These are phyloP conservation scores for Sutorius eximius DNA, from an alignment of 1,284 basidiomycete species.

Conservation along the genomic window DNA sequence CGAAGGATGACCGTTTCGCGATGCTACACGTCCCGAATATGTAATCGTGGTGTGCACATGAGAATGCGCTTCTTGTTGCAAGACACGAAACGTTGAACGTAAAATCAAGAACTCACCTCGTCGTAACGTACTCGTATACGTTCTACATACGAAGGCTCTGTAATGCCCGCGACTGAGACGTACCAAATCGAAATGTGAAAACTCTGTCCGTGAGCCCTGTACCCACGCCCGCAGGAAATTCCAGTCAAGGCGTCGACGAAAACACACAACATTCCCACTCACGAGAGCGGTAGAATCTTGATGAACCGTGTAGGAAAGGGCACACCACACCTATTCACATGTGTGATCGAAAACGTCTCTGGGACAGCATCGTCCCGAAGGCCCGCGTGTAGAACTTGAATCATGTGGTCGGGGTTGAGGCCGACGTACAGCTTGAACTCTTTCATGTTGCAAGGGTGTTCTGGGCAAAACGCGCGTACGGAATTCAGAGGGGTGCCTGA, in stretches of 20 bases:
- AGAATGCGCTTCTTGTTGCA: background rate
- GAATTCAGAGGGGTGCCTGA: background rate
- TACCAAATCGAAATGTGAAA: slow-evolving; percentile 81
- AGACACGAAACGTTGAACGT: background rate
- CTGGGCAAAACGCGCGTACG: slow-evolving; percentile 36
- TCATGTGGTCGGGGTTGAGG: slow-evolving; percentile 60
- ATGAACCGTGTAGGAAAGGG: slow-evolving; percentile 64
- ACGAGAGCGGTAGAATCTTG: slow-evolving; percentile 75
- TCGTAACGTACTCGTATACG: slow-evolving; percentile 52
- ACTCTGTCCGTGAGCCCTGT: slow-evolving; percentile 63
- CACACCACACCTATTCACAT: slow-evolving; percentile 54
- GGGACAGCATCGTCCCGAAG: slow-evolving; percentile 64
- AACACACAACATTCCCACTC: slow-evolving; percentile 27
- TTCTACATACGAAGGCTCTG: slow-evolving; percentile 54
- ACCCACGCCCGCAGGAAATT: background rate
- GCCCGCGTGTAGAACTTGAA: slow-evolving; percentile 56
- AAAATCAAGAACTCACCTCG: slow-evolving; percentile 46
- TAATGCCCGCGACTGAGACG: slow-evolving; percentile 59
- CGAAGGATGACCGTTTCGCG: slow-evolving; percentile 64
- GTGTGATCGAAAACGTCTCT: slow-evolving; percentile 62
- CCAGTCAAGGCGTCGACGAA: background rate
- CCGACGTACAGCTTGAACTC: slow-evolving; percentile 74
- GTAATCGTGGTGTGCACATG: background rate
- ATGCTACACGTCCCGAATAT: slow-evolving; percentile 31
- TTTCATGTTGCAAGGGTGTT: slow-evolving; percentile 80